These are phyloP conservation scores for Leishmania tarentolae DNA, from an alignment of 208 protist genomes.

Conservation along the genomic window DNA sequence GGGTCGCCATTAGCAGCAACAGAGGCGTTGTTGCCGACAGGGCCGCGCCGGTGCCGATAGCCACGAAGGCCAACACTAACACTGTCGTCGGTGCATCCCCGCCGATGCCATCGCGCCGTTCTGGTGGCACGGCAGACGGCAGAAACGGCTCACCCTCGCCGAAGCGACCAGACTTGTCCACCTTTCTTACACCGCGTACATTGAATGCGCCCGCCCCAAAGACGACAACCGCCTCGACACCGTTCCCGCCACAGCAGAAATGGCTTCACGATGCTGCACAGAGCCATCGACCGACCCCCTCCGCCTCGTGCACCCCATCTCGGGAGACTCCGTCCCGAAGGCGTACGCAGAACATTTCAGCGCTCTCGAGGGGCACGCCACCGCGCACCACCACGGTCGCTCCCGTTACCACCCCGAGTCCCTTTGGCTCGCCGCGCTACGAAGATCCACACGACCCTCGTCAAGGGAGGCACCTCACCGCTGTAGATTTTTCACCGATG, in stretches of 20 bases:
- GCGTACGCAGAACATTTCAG: conserved; percentile 1
- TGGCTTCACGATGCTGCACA: background rate
- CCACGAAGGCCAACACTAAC: background rate
- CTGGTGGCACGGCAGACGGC: background rate
- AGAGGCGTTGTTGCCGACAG: background rate
- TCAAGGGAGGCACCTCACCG: background rate
- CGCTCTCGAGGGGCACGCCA: background rate
- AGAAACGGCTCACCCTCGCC: conserved; percentile 3
- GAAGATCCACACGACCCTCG: background rate
- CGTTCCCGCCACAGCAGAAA: background rate
- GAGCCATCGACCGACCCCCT: background rate
- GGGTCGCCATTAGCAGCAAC: background rate
- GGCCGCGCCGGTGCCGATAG: background rate
- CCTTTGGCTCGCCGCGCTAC: background rate
- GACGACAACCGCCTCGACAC: background rate
- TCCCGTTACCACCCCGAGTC: too few relatives aligned
- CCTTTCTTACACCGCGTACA: background rate
- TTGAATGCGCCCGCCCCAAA: background rate
- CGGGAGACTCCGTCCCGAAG: background rate
- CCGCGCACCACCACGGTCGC: conserved; percentile 2
- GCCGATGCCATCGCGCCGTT: background rate
- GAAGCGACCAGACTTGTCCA: conserved; percentile 7
- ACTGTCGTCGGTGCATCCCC: background rate
- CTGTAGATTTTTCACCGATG: background rate
- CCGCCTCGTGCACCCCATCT: background rate